Base-by-base conservation (phyloP, 1,139 yeast genomes). In the Taphrina sp. region DNA sequence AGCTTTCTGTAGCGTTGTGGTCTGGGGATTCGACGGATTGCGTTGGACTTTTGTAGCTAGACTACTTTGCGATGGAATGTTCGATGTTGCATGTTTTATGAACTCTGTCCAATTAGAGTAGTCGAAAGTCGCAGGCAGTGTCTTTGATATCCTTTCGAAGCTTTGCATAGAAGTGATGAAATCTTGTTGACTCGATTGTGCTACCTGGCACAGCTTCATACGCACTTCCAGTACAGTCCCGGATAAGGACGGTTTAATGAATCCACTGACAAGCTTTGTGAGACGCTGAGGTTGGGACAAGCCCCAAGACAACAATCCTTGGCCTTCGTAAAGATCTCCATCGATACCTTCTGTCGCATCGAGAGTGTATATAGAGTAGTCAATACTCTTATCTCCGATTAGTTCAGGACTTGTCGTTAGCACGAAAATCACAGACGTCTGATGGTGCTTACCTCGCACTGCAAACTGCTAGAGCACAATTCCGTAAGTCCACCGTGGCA, bases 261-360 rank as follows among this genome's bases (percentile, higher is more conserved):
- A 26, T 12, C 46, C 37, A 8, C 45, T 42, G 5, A 42, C 44
- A 34, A 39, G 41, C 20, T 49, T 41, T 16, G 45, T 39, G 20
- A 31, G 46, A 5, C 33, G 44, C 22, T 22, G 44, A 1, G 39
- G 39, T 20, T 38, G 39, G 5, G 46, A 41, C 12, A 49, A 22
- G 19, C 37, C 44, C 54, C 54, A 49, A 3, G 54, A 49, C 14
- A 49, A 28, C 10, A 49, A 35, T 12, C 54, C 54, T 34, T 49
- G 54, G 5, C 54, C 54, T 33, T 49, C 54, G 19, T 37, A 49
- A 7, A 49, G 28, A 24, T 49, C 54, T 23, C 34, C 26, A 8
- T 33, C 54, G 23, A 42, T 19, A 8, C 37, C 54, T 39, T 49
- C 54, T 3, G 46, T 49, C 28, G 54, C 54, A 33, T 49, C 54